phyloP scores from a whole-genome alignment of 176 grass and related monocot genomes.

The Calamus simplicifolius region DNA sequence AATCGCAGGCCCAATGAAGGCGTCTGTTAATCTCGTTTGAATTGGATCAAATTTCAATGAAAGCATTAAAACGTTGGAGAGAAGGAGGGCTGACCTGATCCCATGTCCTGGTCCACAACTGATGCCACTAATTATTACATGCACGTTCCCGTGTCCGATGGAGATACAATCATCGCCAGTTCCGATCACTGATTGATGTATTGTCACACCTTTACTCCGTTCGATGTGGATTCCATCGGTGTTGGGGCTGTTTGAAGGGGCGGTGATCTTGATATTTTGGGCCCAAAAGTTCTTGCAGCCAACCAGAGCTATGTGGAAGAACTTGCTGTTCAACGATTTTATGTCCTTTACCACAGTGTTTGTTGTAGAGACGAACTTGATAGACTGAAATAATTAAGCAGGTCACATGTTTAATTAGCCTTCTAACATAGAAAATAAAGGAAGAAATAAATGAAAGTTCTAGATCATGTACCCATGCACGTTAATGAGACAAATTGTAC shows the following conservation, averaged over 20 bases:
- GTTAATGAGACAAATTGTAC: too few species aligned
- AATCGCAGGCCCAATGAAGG: too few species aligned
- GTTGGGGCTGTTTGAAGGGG: slow-evolving; percentile 49
- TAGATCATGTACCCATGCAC: too few species aligned
- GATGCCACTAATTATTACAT: slow-evolving; percentile 25
- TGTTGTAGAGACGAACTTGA: slow-evolving; percentile 32
- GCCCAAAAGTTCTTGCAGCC: slow-evolving; percentile 15
- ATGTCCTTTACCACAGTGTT: slow-evolving; percentile 48
- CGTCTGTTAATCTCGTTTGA: too few species aligned
- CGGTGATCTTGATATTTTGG: slow-evolving; percentile 23
- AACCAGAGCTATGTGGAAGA: slow-evolving; percentile 66
- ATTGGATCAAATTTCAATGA: too few species aligned
- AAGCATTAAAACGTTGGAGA: too few species aligned
- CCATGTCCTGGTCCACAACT: slow-evolving; percentile 64
- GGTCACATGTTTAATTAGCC: too few species aligned
- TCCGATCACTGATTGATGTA: slow-evolving; percentile 19
- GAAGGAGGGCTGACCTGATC: slow-evolving; percentile 23
- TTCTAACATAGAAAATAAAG: too few species aligned
- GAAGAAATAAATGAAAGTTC: too few species aligned
- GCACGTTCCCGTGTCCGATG: slow-evolving; percentile 41
- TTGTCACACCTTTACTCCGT: slow-evolving; percentile 27
- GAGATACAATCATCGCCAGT: slow-evolving; percentile 74
- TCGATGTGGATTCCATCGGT: slow-evolving; percentile 71
- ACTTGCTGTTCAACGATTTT: slow-evolving; percentile 62
- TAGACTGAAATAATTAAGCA: slow-evolving; percentile 13